These are phyloP conservation scores for Trametes sp. DNA, from an alignment of 1,284 basidiomycete genomes.

Conservation along the genomic window DNA sequence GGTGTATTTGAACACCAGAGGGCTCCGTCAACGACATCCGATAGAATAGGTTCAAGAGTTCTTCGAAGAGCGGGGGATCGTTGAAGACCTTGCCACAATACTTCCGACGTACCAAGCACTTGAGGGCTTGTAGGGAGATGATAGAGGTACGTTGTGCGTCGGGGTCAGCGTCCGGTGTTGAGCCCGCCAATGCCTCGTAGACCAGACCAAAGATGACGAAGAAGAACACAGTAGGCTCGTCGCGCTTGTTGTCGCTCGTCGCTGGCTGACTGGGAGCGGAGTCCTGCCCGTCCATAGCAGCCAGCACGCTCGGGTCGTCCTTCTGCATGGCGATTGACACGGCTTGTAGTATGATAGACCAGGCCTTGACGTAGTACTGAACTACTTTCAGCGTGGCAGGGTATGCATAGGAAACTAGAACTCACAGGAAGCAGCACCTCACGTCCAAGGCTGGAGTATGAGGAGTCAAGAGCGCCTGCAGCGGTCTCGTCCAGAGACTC, in stretches of 20 bases:
- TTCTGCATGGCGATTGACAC: slow-evolving; percentile 83
- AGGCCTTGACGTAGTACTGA: slow-evolving; percentile 90
- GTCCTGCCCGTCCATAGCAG: slow-evolving; percentile 85
- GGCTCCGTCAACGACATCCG: slow-evolving; percentile 90
- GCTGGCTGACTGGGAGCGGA: slow-evolving; percentile 33
- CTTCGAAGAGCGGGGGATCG: slow-evolving; percentile 86
- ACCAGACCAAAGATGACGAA: slow-evolving; percentile 92
- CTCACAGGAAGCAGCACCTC: slow-evolving; percentile 90
- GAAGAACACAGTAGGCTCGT: slow-evolving; percentile 86
- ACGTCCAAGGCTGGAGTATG: slow-evolving; percentile 87
- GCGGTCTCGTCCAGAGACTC: slow-evolving; percentile 78
- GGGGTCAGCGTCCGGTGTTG: slow-evolving; percentile 55
- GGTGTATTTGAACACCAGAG: slow-evolving; percentile 73
- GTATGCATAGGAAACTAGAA: slow-evolving; percentile 8
- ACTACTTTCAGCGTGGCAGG: slow-evolving; percentile 2
- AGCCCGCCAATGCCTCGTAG: slow-evolving; percentile 86
- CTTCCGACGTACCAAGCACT: slow-evolving; percentile 78
- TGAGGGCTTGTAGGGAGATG: slow-evolving; percentile 82
- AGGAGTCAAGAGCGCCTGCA: slow-evolving; percentile 78
- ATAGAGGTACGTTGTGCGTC: slow-evolving; percentile 55
- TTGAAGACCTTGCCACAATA: slow-evolving; percentile 85
- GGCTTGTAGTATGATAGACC: slow-evolving; percentile 88
- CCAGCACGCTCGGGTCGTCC: slow-evolving; percentile 72
- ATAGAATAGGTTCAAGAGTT: slow-evolving; percentile 89
- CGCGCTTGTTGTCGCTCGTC: slow-evolving; percentile 46